Evolutionary conservation across 192 early-diverging fungal genomes (phyloP).

Genomic region (Rhizophagus sp.): DNA sequence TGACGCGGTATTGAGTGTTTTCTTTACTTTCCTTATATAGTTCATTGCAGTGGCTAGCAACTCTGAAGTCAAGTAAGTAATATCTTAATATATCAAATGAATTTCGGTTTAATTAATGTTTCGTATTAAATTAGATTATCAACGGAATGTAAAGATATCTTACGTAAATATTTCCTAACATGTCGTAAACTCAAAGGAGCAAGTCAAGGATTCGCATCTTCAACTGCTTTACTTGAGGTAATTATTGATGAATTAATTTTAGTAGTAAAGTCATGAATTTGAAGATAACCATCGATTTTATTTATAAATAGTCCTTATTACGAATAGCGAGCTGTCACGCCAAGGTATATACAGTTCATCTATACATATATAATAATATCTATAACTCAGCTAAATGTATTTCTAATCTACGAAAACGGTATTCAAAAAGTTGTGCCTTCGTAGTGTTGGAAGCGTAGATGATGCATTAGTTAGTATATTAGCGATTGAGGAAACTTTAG

Average conservation of each 20-base stretch:
- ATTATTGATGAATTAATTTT: background rate
- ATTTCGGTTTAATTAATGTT: no score
- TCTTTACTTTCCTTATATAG: background rate
- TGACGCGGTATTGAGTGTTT: background rate
- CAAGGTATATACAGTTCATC: background rate
- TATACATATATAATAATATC: background rate
- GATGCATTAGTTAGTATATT: conserved; percentile 18
- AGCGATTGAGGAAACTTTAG: conserved; percentile 16
- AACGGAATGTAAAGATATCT: conserved; percentile 22
- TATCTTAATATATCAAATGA: background rate
- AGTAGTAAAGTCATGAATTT: background rate
- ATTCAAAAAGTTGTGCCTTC: conserved; percentile 11
- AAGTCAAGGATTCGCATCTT: conserved; percentile 23
- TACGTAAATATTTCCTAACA: conserved; percentile 21
- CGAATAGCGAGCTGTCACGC: conserved; percentile 13
- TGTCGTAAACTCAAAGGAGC: conserved; percentile 24
- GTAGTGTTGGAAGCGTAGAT: conserved; percentile 13
- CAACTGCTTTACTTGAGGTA: conserved; percentile 24
- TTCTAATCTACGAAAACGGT: background rate
- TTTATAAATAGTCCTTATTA: conserved; percentile 7
- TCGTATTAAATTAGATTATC: conserved; percentile 6
- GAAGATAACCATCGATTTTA: background rate
- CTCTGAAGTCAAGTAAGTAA: conserved; percentile 4
- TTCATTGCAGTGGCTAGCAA: conserved; percentile 12
- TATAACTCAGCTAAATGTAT: background rate